A percentile compares a stretch with the other conserved stretches of the same genome.
phyloP scores from a whole-genome alignment of 192 early-diverging fungal genomes.

The Kickxella alabastrina region DNA sequence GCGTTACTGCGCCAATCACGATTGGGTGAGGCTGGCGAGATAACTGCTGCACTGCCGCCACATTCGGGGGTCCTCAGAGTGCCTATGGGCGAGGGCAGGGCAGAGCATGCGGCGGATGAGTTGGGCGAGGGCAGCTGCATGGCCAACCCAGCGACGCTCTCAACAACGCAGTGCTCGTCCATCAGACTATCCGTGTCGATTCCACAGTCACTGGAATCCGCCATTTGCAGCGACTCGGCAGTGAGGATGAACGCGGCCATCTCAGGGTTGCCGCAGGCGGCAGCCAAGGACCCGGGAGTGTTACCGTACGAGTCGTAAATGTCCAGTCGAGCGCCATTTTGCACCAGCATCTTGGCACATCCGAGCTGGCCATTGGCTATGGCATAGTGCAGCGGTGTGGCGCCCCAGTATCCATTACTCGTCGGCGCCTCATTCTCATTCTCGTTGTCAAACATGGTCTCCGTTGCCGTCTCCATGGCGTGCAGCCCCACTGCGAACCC shows the following conservation, averaged over 20 bases:
- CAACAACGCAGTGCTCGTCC: background rate
- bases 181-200: background rate
- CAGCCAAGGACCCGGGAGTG: slow-evolving; percentile 34
- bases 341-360: slow-evolving; percentile 60
- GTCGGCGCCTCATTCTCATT: background rate
- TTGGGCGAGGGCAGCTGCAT: slow-evolving; percentile 40
- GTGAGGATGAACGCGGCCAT: slow-evolving; percentile 1
- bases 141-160: background rate
- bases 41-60: background rate
- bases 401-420: slow-evolving; percentile 43
- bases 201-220: background rate
- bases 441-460: background rate
- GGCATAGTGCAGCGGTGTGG: slow-evolving; percentile 81
- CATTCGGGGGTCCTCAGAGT: slow-evolving; percentile 1
- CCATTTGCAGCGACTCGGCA: background rate
- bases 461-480: slow-evolving; percentile 24
- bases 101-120: slow-evolving; percentile 16
- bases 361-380: slow-evolving; percentile 67
- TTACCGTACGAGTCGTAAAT: slow-evolving; percentile 55
- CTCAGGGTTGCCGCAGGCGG: slow-evolving; percentile 19
- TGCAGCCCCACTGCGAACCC: slow-evolving; percentile 23
- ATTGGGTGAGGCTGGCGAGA: background rate
- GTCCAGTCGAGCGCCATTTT: slow-evolving; percentile 58
- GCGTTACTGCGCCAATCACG: background rate
- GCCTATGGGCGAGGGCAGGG: background rate